Base-by-base conservation (phyloP, 352 stramenopile species). In the Globisporangium viniferum region DNA sequence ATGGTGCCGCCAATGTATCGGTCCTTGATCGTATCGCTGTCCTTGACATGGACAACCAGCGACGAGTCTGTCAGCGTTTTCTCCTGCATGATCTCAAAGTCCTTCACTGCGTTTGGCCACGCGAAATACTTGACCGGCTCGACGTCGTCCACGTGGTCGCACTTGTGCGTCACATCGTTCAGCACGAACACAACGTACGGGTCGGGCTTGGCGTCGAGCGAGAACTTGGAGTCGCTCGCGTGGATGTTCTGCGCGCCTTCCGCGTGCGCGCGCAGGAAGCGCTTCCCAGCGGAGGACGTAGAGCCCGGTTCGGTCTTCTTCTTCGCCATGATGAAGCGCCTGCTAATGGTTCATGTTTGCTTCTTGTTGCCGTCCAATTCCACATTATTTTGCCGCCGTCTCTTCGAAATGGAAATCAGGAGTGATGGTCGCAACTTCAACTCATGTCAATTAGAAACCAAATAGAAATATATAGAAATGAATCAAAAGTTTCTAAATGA, bases 131-230 rank as follows among this genome's bases (percentile, higher is more conserved):
- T 60, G 44, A 84, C 39, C 41, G 75, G 75, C 56, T 78, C 75
- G 22, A 88, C 77, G 53, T 88, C 68, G 39, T 80, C 58, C 20
- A 84, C 68, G n/a, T 70, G 68, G 12, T 67, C 68, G 46, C 74
- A 86, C 35, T 69, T 53, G 41, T 76, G 68, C 9, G 68, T 71
- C 36, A 66, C 71, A 29, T 69, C 66, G 54, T 63, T 67, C 18
- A 88, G 54, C n/a, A 75, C 62, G 15, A 88, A 73, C 8, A 69
- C 69, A 58, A 80, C 70, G 63, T 84, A 88, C 22, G 80, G 80
- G 41, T 88, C 76, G 22, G 76, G 80, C 48, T 82, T 77, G 41
- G 60, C 64, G 67, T 88, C 78, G 20, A 80, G 44, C 4, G 62
- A 67, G 35, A 80, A 63, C 35, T 83, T 57, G n/a, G 70, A 69